phyloP scores from a whole-genome alignment of 179 eudicot genomes.

The Actinidia arguta region DNA sequence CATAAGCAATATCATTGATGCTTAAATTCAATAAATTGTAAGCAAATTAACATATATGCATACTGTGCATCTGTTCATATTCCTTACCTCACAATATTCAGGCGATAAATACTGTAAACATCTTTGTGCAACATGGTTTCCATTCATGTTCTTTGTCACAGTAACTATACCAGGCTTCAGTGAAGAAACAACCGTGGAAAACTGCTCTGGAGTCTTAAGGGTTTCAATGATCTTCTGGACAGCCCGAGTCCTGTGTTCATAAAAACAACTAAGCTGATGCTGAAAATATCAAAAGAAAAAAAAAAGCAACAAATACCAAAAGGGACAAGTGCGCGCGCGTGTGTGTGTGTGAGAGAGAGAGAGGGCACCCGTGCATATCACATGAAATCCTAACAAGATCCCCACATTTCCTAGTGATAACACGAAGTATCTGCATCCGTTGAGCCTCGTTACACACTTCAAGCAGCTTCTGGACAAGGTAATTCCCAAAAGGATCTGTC shows the following conservation, averaged over 20 bases:
- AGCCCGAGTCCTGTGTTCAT: slow-evolving; percentile 44
- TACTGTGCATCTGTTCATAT: background rate
- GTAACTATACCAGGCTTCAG: slow-evolving; percentile 47
- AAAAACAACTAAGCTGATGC: slow-evolving; percentile 6
- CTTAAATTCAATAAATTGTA: background rate
- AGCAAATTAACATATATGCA: too few relatives aligned
- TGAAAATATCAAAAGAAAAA: background rate
- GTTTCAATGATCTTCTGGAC: slow-evolving; percentile 54
- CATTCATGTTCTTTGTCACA: slow-evolving; percentile 48
- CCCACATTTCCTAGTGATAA: slow-evolving; percentile 38
- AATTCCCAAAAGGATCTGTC: slow-evolving; percentile 58
- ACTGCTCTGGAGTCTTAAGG: slow-evolving; percentile 44
- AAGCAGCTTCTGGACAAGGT: slow-evolving; percentile 56
- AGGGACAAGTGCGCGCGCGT: background rate
- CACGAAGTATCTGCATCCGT: slow-evolving; percentile 40
- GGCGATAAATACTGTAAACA: slow-evolving; percentile 43
- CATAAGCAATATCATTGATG: background rate
- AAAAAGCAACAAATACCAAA: background rate
- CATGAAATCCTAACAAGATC: slow-evolving; percentile 47
- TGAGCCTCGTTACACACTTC: slow-evolving; percentile 53
- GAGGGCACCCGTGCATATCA: slow-evolving; percentile 48
- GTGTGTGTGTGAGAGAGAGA: background rate
- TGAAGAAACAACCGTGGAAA: slow-evolving; percentile 38
- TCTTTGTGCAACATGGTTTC: slow-evolving; percentile 53
- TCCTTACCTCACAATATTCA: slow-evolving; percentile 47